Evolutionary conservation across 2,329 filamentous ascomycete species (phyloP).

Genomic region (Exophiala mesophila): DNA sequence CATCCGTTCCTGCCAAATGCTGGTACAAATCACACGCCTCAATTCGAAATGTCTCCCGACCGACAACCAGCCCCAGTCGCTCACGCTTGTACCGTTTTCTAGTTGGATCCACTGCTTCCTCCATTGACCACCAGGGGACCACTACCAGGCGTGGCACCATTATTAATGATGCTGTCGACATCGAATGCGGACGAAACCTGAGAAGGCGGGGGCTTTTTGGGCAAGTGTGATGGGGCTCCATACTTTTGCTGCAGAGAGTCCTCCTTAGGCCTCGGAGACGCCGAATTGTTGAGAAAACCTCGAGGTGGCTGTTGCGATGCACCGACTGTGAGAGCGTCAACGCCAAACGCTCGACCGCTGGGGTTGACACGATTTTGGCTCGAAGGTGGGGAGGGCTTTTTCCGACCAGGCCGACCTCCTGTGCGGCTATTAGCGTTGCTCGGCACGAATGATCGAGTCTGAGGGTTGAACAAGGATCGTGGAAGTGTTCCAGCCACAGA

Average conservation of each 20-base stretch:
- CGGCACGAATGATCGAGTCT: slow-evolving; percentile 88
- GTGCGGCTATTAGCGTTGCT: slow-evolving; percentile 41
- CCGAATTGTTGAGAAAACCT: slow-evolving; percentile 10
- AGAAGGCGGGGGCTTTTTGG: slow-evolving; percentile 48
- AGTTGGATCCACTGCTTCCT: neutral
- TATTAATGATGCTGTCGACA: slow-evolving; percentile 29
- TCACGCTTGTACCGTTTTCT: neutral
- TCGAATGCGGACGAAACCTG: slow-evolving; percentile 36
- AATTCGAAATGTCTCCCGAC: neutral
- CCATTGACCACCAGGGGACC: neutral
- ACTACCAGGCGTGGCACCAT: neutral
- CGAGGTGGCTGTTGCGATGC: slow-evolving; percentile 6
- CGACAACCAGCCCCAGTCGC: too few relatives aligned
- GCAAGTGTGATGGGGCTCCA: slow-evolving; percentile 47
- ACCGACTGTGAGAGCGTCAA: slow-evolving; percentile 6
- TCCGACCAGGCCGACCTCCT: slow-evolving; percentile 29
- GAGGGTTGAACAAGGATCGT: slow-evolving; percentile 84
- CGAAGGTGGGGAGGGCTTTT: slow-evolving; percentile 26
- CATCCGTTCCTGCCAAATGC: too few relatives aligned
- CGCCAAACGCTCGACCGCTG: slow-evolving; percentile 23
- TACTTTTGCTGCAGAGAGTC: slow-evolving; percentile 38
- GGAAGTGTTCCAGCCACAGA: slow-evolving; percentile 80
- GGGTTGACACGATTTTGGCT: slow-evolving; percentile 27
- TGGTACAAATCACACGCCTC: neutral
- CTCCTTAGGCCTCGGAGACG: slow-evolving; percentile 16